These are phyloP conservation scores for Taphrina flavorubra DNA, from an alignment of 1,139 yeast genomes.

Conservation along the genomic window DNA sequence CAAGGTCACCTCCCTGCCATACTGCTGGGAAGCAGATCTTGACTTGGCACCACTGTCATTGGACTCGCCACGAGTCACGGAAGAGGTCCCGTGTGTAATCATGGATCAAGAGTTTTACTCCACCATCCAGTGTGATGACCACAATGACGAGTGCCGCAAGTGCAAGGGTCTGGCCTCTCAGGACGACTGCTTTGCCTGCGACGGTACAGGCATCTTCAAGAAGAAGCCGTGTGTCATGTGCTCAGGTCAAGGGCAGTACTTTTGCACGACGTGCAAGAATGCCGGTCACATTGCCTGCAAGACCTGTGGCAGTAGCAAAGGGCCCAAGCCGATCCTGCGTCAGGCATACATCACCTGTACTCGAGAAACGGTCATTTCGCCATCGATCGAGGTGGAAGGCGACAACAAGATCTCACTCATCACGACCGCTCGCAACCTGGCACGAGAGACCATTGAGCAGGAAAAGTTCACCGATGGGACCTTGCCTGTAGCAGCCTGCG, in stretches of 20 bases:
- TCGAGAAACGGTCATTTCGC: slow-evolving; percentile 36
- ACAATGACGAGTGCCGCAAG: slow-evolving; percentile 35
- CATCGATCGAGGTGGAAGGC: slow-evolving; percentile 39
- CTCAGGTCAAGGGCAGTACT: slow-evolving; percentile 35
- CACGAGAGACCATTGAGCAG: slow-evolving; percentile 28
- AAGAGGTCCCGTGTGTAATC: slow-evolving; percentile 29
- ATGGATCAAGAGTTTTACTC: slow-evolving; percentile 32
- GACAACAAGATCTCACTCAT: slow-evolving; percentile 28
- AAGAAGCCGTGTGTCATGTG: slow-evolving; percentile 40
- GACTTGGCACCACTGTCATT: slow-evolving; percentile 36
- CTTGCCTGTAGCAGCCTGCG: slow-evolving; percentile 36
- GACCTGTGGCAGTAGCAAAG: slow-evolving; percentile 28
- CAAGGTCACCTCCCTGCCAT: slow-evolving; percentile 28
- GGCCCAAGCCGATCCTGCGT: slow-evolving; percentile 28
- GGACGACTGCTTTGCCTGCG: slow-evolving; percentile 39
- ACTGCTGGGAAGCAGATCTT: slow-evolving; percentile 39
- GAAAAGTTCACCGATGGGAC: slow-evolving; percentile 36
- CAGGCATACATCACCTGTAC: slow-evolving; percentile 36
- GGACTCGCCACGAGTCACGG: slow-evolving; percentile 30
- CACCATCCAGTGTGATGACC: slow-evolving; percentile 35
- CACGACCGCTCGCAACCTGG: slow-evolving; percentile 31
- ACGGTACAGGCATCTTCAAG: slow-evolving; percentile 39
- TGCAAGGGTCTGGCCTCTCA: slow-evolving; percentile 40
- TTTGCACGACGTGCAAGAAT: slow-evolving; percentile 34
- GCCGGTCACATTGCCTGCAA: slow-evolving; percentile 25